Base-by-base conservation (phyloP, 2,329 filamentous ascomycete genomes). In the Aspergillus sp. region DNA sequence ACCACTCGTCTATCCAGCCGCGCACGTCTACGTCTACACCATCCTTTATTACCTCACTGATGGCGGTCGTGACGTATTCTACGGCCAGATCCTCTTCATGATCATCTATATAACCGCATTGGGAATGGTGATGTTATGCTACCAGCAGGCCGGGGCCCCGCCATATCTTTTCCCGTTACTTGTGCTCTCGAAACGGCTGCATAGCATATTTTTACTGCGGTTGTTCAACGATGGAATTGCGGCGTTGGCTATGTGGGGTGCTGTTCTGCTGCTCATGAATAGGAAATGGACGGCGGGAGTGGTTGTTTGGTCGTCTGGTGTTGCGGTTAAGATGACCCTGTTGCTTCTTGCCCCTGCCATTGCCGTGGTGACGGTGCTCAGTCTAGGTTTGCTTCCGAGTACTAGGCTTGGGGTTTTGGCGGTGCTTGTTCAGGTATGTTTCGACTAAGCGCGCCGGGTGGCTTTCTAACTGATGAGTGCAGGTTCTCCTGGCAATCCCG, bases 141-240 rank as follows among this genome's bases (percentile, higher is more conserved):
- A 98, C 52, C 57, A 64, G 43, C 58, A 64, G 19, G 59, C 64
- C 3, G 55, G 60, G 7, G 69, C 69, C 12, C 91, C 93, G 6
- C 88, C 88, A 0, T 97, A 94, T 67, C 74, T 97, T 47, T 84
- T 95, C 52, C 84, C 88, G 0, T 76, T 97, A 49, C 77, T 98
- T 43, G 79, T 94, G 45, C 71, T 95, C 41, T 96, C 90, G 46
- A 97, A 97, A 68, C 81, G 93, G 33, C 73, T 97, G 28, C 93
- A 98, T 67, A 95, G 88, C 66, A 85, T 98, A 57, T 98, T 93
- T 62, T 71, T 98, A 56, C 77, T 98, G 46, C 81, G 93, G 39
- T 84, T 91, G 61, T 98, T 98, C 76, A 98, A 98, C 69, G 93
- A 98, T 70, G 88, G 89, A 57, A 86, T 95, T 63, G 90, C 90